Evolutionary conservation across 345 rosid genomes (phyloP), one percentile per base, ranked within the genome.

Genomic region (Camelina hispida): DNA sequence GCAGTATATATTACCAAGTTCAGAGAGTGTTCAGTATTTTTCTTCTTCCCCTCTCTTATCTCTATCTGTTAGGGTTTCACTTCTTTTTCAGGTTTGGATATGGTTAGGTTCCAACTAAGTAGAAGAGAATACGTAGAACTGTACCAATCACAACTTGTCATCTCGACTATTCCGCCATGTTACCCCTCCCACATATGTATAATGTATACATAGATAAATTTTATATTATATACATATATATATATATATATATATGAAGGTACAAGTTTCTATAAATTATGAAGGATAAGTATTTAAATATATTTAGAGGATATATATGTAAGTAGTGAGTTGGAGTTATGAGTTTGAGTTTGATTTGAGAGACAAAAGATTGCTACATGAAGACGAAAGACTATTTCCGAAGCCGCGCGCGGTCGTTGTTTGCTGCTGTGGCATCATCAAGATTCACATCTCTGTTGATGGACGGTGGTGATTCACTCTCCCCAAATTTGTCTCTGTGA

Each of bases 401-500:
- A 53, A 75, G 74, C 61, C 38, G 76, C 86, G 79, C 38, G 75
- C 87, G 79, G 97, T 84, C 85, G 89, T 87, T 80, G 86, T 84
- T 89, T 87, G 87, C 84, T 53, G 93, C 79, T 78, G 97, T 82
- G 79, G 97, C 88, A 93, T 83, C 96, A 87, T 87, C 93, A 93
- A 93, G 98, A 93, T 93, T 93, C 98, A 93, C 98, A 93, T 83
- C 78, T 64, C 35, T 34, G 37, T 60, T 76, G 71, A 79, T 77
- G 78, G 23, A 76, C 60, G 52, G 59, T 69, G 66, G 71, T 70
- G 66, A 58, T 70, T 77, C 15, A 37, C 35, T 77, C 61, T 63
- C 75, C 17, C 57, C 46, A 51, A 57, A 16, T 65, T 76, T 28
- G 30, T 75, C 40, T 71, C 69, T 77, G 70, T 46, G 61, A 69